Percentiles rank a stretch among this genome's conserved stretches.
These are phyloP conservation scores for Diaporthe australafricana DNA, from an alignment of 2,329 filamentous ascomycete species.

Conservation along the genomic window DNA sequence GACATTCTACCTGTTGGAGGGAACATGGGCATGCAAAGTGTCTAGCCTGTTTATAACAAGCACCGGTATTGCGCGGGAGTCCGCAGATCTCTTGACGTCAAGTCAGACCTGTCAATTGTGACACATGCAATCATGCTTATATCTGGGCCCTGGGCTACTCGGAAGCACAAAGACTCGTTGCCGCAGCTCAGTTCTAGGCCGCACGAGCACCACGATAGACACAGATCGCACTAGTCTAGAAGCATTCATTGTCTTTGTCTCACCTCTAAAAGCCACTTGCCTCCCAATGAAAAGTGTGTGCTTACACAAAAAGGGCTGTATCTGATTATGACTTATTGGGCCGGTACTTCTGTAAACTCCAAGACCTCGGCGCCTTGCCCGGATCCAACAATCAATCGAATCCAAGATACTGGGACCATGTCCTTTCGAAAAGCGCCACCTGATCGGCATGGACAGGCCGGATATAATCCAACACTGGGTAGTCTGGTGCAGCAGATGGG, in stretches of 20 bases:
- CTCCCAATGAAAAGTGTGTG: constrained; percentile 21
- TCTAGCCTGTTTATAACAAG: not conserved
- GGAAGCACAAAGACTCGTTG: not conserved
- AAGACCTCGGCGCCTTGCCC: not conserved
- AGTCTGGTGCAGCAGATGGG: constrained; percentile 8
- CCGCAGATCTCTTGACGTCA: not conserved
- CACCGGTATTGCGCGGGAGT: not conserved
- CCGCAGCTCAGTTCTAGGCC: not conserved
- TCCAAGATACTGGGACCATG: not conserved
- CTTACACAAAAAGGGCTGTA: constrained; percentile 29
- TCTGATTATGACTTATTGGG: not conserved
- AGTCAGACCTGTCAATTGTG: not conserved
- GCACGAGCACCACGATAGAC: constrained; percentile 2
- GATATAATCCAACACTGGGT: not conserved
- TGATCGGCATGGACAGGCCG: not conserved
- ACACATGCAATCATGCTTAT: not conserved
- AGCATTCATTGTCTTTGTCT: constrained; percentile 32
- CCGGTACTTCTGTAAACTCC: constrained; percentile 17
- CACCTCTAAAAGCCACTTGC: not conserved
- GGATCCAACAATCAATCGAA: not conserved
- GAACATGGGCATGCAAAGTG: not conserved
- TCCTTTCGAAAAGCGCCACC: not conserved
- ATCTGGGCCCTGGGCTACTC: not conserved
- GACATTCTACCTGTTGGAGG: not conserved
- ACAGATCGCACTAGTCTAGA: constrained; percentile 27